These are phyloP conservation scores for Hymenoscyphus fructigenus DNA, from an alignment of 2,329 filamentous ascomycete genomes.

Conservation along the genomic window DNA sequence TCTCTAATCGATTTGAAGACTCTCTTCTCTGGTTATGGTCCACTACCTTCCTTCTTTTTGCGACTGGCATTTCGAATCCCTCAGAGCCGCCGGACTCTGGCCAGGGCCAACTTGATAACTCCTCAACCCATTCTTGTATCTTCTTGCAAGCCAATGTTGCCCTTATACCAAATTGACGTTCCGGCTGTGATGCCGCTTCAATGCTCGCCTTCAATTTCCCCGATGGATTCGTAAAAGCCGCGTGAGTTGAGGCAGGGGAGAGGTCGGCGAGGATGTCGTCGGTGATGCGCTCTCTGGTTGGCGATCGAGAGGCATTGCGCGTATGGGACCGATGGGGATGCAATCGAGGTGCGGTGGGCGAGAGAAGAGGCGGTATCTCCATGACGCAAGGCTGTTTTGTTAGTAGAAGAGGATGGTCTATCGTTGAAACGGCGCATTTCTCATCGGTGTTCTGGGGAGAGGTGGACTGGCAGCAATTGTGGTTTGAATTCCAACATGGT, in stretches of 20 bases:
- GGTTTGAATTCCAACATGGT: conserved; percentile 20
- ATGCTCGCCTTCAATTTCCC: conserved; percentile 58
- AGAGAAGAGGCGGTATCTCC: conserved; percentile 25
- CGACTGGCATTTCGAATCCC: conserved; percentile 53
- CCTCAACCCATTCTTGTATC: conserved; percentile 73
- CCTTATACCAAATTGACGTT: conserved; percentile 70
- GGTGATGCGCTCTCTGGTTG: conserved; percentile 28
- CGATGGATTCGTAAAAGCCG: conserved; percentile 55
- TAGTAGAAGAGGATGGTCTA: conserved; percentile 5
- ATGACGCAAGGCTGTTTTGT: conserved; percentile 22
- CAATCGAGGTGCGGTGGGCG: conserved; percentile 26
- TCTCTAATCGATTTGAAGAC: conserved; percentile 28
- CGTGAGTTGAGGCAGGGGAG: conserved; percentile 58
- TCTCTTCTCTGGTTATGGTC: conserved; percentile 14
- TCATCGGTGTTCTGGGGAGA: conserved; percentile 15
- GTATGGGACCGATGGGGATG: conserved; percentile 22
- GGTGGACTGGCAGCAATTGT: conserved; percentile 9
- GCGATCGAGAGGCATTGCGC: conserved; percentile 27
- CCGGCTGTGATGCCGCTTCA: conserved; percentile 59
- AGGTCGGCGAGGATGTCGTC: conserved; percentile 64
- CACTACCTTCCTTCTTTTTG: conserved; percentile 40
- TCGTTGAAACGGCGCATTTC: conserved; percentile 22
- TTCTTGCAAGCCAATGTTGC: conserved; percentile 69
- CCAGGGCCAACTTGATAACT: conserved; percentile 64
- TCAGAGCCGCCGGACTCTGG: conserved; percentile 47